phyloP scores from a whole-genome alignment of 2,329 filamentous ascomycete species.

The Pseudogymnoascus sp. region DNA sequence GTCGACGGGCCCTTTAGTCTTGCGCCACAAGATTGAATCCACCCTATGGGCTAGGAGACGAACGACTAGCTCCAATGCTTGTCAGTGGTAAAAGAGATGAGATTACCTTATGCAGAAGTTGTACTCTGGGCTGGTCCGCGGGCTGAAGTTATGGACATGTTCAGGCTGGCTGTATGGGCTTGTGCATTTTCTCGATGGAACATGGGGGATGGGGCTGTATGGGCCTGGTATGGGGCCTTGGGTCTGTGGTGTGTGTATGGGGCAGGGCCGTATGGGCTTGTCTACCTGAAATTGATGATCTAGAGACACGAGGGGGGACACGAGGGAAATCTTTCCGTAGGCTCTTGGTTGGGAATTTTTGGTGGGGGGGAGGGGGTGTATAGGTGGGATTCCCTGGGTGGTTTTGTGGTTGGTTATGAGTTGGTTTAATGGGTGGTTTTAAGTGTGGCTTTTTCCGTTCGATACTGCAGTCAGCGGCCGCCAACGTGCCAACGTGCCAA shows the following conservation, averaged over 20 bases:
- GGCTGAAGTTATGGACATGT: neutral
- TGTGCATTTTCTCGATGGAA: neutral
- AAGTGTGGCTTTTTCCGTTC: constrained; percentile 5
- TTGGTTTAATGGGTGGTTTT: neutral
- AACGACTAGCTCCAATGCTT: constrained; percentile 4
- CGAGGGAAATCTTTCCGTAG: neutral
- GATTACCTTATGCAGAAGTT: constrained; percentile 6
- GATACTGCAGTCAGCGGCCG: neutral
- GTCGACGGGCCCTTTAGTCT: constrained; percentile 4
- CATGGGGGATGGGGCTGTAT: neutral
- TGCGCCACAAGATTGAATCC: constrained; percentile 7
- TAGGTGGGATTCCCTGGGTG: neutral
- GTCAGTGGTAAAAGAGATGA: constrained; percentile 8
- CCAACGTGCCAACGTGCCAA: constrained; percentile 6
- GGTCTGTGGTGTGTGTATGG: neutral
- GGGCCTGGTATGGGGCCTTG: neutral
- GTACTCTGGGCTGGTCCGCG: neutral
- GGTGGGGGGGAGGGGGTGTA: neutral
- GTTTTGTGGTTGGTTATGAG: neutral
- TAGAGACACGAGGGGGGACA: neutral
- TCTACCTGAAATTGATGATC: neutral
- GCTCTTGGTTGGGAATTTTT: neutral
- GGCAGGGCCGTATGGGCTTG: neutral
- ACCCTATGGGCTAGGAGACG: neutral
- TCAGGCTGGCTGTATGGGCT: neutral